Conservation (phyloP, 2,329 filamentous ascomycete species). For the Stagonosporopsis chrysanthemi region DNA sequence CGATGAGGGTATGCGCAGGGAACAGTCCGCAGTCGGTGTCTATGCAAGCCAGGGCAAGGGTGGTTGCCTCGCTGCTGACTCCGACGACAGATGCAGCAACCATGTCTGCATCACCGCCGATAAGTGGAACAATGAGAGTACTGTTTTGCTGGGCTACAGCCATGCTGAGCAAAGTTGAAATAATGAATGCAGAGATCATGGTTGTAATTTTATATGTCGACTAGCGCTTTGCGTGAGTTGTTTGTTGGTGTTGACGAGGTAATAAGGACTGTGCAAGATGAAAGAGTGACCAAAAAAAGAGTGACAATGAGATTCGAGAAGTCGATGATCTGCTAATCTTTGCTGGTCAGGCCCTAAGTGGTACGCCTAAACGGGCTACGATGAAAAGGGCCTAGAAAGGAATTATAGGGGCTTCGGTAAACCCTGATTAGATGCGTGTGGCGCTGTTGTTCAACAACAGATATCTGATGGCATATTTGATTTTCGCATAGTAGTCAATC, state of each 20-base stretch:
- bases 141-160: slow-evolving; percentile 21
- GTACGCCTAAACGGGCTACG: slow-evolving; percentile 1
- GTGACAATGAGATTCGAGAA: not conserved
- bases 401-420: not conserved
- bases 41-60: slow-evolving; percentile 21
- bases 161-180: slow-evolving; percentile 18
- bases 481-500: too few relatives aligned
- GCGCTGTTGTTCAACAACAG: not conserved
- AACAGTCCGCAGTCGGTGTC: slow-evolving; percentile 27
- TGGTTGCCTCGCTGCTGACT: slow-evolving; percentile 24
- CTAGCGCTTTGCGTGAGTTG: not conserved
- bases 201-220: not conserved
- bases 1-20: slow-evolving; percentile 26
- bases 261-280: not conserved
- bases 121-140: slow-evolving; percentile 22
- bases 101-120: slow-evolving; percentile 9
- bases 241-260: not conserved
- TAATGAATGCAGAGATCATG: slow-evolving; percentile 16
- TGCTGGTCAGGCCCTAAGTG: not conserved
- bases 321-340: not conserved
- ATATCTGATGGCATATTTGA: not conserved
- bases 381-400: not conserved
- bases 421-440: not conserved
- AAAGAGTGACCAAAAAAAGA: not conserved
- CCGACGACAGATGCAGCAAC: slow-evolving; percentile 25